These are phyloP conservation scores for Leccinum longicurvipes DNA, from an alignment of 768 basidiomycete genomes.

Conservation along the genomic window DNA sequence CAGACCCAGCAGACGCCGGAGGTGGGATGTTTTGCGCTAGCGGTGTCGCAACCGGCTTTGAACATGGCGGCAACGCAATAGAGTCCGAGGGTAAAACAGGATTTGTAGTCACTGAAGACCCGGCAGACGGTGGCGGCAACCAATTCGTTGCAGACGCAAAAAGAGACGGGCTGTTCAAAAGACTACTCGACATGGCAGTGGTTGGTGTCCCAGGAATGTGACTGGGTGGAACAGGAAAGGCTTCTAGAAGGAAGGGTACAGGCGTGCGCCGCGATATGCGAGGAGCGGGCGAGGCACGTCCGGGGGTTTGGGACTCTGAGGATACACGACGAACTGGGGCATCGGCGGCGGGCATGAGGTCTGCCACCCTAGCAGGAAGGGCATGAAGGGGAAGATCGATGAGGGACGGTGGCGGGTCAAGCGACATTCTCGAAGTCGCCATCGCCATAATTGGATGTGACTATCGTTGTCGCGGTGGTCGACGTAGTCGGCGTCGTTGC, in stretches of 20 bases:
- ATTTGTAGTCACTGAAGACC: slow-evolving; percentile 1
- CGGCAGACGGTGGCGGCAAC: slow-evolving; percentile 6
- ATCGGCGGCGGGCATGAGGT: slow-evolving; percentile 8
- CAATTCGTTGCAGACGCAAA: slow-evolving; percentile 8
- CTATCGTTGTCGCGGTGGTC: slow-evolving; percentile 6
- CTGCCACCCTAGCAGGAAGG: slow-evolving; percentile 10
- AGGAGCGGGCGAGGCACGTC: slow-evolving; percentile 24
- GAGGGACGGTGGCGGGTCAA: slow-evolving; percentile 10
- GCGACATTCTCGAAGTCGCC: slow-evolving; percentile 15
- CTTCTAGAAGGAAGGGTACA: slow-evolving; percentile 35
- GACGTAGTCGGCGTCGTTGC: slow-evolving; percentile 10
- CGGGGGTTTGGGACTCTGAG: slow-evolving; percentile 24
- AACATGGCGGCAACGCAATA: slow-evolving; percentile 8
- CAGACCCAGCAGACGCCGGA: slow-evolving; percentile 25
- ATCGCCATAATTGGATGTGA: slow-evolving; percentile 12
- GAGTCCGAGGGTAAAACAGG: not conserved
- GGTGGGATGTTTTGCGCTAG: slow-evolving; percentile 48
- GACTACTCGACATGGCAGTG: not conserved
- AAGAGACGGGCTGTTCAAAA: slow-evolving; percentile 13
- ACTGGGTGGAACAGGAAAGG: slow-evolving; percentile 37
- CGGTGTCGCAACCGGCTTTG: slow-evolving; percentile 8
- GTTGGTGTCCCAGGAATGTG: slow-evolving; percentile 29
- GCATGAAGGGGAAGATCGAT: slow-evolving; percentile 14
- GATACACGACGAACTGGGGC: slow-evolving; percentile 20
- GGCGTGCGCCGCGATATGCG: slow-evolving; percentile 30